Conservation (phyloP, 140 eudicot species). For the Anethum foeniculum region DNA sequence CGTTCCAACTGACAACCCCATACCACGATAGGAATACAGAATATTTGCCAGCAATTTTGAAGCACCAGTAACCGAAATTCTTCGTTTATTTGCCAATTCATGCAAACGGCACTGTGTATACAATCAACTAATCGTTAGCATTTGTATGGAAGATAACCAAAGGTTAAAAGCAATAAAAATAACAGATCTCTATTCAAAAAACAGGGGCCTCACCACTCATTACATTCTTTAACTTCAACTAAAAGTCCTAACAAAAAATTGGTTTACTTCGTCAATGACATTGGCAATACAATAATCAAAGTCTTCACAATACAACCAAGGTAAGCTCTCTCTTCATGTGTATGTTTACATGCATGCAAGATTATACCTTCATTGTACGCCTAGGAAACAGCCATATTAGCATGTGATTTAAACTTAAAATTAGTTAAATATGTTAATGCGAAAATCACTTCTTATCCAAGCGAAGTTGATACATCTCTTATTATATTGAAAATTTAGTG, state of each 20-base stretch:
- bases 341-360: background rate
- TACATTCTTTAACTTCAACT: background rate
- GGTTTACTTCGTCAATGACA: background rate
- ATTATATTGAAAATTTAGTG: background rate
- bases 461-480: background rate
- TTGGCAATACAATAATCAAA: background rate
- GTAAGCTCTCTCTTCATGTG: background rate
- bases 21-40: conserved; percentile 80
- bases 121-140: conserved; percentile 4
- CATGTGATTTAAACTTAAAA: background rate
- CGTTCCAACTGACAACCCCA: conserved; percentile 89
- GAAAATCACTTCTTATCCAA: background rate
- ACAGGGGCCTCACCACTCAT: background rate
- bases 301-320: background rate
- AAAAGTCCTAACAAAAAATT: background rate
- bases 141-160: background rate
- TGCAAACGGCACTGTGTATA: conserved; percentile 62
- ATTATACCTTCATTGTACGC: background rate
- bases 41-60: conserved; percentile 82
- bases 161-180: background rate
- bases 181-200: background rate
- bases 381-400: background rate
- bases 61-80: conserved; percentile 94
- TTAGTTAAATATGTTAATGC: background rate
- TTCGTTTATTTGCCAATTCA: conserved; percentile 89